A percentile compares a stretch with the other conserved stretches of the same genome.
Evolutionary conservation across 257 asterid genomes (phyloP).

Genomic region (Thymus mandschuricus): DNA sequence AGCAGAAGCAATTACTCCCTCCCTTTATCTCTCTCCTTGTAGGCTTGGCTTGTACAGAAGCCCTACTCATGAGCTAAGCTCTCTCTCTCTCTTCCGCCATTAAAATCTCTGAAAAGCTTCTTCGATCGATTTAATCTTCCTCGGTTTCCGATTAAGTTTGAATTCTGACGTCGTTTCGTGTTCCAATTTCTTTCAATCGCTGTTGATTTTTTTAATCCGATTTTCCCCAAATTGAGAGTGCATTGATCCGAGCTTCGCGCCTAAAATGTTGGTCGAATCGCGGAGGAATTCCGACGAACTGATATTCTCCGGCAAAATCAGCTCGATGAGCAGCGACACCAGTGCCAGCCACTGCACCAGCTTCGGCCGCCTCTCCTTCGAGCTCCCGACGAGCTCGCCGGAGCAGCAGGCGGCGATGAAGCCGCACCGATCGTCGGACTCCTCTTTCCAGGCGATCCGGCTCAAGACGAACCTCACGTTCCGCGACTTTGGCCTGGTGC

Average conservation of each 20-base stretch:
- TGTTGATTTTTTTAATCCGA: constrained; percentile 29
- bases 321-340: constrained; percentile 73
- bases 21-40: too few relatives aligned
- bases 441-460: constrained; percentile 57
- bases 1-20: constrained; percentile 15
- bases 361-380: constrained; percentile 71
- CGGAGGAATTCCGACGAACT: constrained; percentile 40
- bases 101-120: constrained; percentile 18
- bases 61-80: constrained; percentile 26
- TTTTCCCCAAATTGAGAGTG: constrained; percentile 21
- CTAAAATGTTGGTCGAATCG: constrained; percentile 38
- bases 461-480: constrained; percentile 42
- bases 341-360: constrained; percentile 58
- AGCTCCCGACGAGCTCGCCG: constrained; percentile 59
- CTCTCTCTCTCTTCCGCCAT: constrained; percentile 21
- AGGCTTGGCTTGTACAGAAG: constrained; percentile 21
- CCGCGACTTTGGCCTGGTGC: constrained; percentile 70
- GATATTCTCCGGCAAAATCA: constrained; percentile 39
- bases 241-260: constrained; percentile 26
- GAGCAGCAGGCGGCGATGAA: constrained; percentile 45
- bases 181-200: constrained; percentile 8
- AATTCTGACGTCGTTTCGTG: constrained; percentile 6
- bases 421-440: constrained; percentile 85
- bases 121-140: constrained; percentile 16
- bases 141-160: constrained; percentile 25